phyloP scores from a whole-genome alignment of 352 stramenopile genomes.

The Phytophthora pini region DNA sequence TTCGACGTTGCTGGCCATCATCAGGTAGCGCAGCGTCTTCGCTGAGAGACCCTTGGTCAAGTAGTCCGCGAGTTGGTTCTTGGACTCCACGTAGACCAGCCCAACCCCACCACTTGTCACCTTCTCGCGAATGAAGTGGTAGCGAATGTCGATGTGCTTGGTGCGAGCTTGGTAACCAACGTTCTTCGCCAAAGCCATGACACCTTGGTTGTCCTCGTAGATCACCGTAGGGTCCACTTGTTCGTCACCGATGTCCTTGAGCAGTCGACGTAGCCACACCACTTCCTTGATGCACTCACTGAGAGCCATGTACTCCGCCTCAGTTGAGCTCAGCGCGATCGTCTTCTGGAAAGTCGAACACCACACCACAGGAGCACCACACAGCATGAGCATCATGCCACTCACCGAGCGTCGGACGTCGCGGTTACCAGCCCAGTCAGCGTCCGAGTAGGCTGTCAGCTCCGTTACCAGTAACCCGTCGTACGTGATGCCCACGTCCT shows the following conservation, averaged over 20 bases:
- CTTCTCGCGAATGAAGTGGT: too few relatives aligned
- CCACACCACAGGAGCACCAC: too few relatives aligned
- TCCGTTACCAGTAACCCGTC: constrained; percentile 4
- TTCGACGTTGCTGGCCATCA: constrained; percentile 4
- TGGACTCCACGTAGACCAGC: constrained; percentile 23
- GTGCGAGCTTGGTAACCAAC: too few relatives aligned
- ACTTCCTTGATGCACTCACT: constrained; percentile 20
- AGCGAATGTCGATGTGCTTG: too few relatives aligned
- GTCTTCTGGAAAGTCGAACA: too few relatives aligned
- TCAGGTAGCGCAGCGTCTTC: constrained; percentile 23
- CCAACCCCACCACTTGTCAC: constrained; percentile 4
- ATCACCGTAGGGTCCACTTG: constrained; percentile 6
- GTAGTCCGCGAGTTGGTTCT: constrained; percentile 12
- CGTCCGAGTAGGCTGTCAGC: constrained; percentile 17
- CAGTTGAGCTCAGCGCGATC: too few relatives aligned
- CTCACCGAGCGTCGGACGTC: too few relatives aligned
- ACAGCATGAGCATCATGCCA: too few relatives aligned
- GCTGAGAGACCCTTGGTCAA: constrained; percentile 1
- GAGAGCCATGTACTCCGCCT: too few relatives aligned
- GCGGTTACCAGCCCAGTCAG: constrained; percentile 13
- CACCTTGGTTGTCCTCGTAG: constrained; percentile 33
- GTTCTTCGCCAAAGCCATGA: constrained; percentile 14
- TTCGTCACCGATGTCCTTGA: constrained; percentile 7
- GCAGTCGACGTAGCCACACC: constrained; percentile 6
- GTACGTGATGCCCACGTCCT: constrained; percentile 20